Conservation (phyloP, 768 basidiomycete species). For the Leccinum rimulosum region DNA sequence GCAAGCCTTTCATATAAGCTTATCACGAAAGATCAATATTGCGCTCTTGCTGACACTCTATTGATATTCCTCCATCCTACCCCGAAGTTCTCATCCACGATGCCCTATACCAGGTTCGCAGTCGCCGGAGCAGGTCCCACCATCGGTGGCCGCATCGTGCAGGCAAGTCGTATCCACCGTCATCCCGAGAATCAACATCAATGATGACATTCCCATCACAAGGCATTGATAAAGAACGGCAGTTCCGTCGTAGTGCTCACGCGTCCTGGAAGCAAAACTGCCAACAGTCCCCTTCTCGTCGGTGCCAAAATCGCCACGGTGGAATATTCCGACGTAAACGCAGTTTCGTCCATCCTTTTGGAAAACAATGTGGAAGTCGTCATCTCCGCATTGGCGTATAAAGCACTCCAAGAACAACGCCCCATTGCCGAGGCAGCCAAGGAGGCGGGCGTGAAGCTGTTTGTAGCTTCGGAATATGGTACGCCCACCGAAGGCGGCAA, state of each 20-base stretch:
- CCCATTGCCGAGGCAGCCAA: conserved; percentile 37
- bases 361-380: conserved; percentile 35
- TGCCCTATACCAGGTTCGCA: conserved; percentile 36
- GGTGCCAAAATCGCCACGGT: conserved; percentile 28
- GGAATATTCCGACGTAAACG: conserved; percentile 25
- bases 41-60: background rate
- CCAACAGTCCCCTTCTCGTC: conserved; percentile 16
- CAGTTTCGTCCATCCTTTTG: conserved; percentile 27
- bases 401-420: conserved; percentile 25
- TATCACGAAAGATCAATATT: background rate
- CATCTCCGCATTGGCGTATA: conserved; percentile 32
- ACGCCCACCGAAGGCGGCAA: conserved; percentile 34
- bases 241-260: conserved; percentile 27
- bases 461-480: conserved; percentile 39
- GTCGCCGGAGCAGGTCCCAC: conserved; percentile 36
- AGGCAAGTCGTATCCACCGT: conserved; percentile 11
- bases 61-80: background rate
- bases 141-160: conserved; percentile 34
- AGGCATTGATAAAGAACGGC: conserved; percentile 20
- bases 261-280: conserved; percentile 22
- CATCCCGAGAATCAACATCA: background rate
- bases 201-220: conserved; percentile 1
- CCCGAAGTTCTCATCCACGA: conserved; percentile 4
- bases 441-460: conserved; percentile 36
- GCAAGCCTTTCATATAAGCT: too few species aligned